Evolutionary conservation across 495 filamentous ascomycete genomes (phyloP).

Genomic region (Penicillium goetzii): DNA sequence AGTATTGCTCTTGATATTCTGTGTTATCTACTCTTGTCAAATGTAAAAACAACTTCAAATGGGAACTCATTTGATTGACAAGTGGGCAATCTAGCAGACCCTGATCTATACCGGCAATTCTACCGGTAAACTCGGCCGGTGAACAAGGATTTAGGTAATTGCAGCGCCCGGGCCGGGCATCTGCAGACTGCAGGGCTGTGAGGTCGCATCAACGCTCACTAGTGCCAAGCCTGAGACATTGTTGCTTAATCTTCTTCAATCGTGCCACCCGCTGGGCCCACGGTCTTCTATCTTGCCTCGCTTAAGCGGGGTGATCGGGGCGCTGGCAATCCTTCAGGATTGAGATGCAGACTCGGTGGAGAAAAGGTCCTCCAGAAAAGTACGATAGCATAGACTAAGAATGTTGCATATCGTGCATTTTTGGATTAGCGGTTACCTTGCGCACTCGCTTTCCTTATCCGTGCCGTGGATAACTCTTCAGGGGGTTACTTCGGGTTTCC

Average conservation of each 20-base stretch:
- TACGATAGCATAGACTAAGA: neutral
- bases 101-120: neutral
- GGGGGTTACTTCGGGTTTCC: constrained; percentile 12
- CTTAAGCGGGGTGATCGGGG: neutral
- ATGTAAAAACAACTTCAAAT: neutral
- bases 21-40: neutral
- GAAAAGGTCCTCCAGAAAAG: neutral
- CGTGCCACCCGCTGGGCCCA: neutral
- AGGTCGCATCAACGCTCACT: neutral
- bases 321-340: neutral
- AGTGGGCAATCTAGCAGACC: neutral
- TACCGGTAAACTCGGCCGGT: constrained; percentile 8
- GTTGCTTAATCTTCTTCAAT: constrained; percentile 2
- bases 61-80: neutral
- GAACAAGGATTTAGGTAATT: neutral
- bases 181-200: too few relatives aligned
- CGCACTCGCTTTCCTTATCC: neutral
- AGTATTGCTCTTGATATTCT: neutral
- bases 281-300: neutral
- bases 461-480: neutral
- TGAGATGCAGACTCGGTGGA: neutral
- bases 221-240: neutral
- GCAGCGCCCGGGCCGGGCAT: neutral
- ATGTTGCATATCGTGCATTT: neutral
- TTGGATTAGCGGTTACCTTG: neutral